phyloP scores from a whole-genome alignment of 2,329 filamentous ascomycete genomes.

The Sphaceloma murrayae region DNA sequence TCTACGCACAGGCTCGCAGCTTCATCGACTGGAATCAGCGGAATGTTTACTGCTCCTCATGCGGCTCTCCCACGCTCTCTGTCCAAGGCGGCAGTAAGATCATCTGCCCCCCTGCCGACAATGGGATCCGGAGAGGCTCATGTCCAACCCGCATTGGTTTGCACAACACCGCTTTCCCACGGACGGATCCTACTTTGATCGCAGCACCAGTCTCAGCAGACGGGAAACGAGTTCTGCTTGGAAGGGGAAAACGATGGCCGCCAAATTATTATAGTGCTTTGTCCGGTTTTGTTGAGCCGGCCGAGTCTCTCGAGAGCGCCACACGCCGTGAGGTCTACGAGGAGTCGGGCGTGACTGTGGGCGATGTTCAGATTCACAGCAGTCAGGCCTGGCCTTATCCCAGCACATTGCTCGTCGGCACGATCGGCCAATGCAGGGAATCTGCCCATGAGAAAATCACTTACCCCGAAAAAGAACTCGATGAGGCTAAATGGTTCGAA shows the following conservation, averaged over 20 bases:
- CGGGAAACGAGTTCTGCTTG: conserved; percentile 20
- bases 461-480: conserved; percentile 22
- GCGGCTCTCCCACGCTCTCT: conserved; percentile 20
- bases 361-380: conserved; percentile 70
- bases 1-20: conserved; percentile 21
- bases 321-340: conserved; percentile 80
- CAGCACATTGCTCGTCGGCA: conserved; percentile 69
- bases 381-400: conserved; percentile 86
- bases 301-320: conserved; percentile 75
- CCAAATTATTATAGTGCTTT: conserved; percentile 22
- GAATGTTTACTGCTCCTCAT: conserved; percentile 21
- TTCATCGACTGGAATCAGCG: conserved; percentile 21
- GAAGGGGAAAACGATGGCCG: conserved; percentile 22
- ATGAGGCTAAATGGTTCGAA: conserved; percentile 23
- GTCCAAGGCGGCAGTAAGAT: conserved; percentile 22
- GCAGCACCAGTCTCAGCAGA: conserved; percentile 22
- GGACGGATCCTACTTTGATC: conserved; percentile 22
- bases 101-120: conserved; percentile 21
- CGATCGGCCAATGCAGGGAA: conserved; percentile 21
- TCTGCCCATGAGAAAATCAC: conserved; percentile 21
- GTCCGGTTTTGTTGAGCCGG: conserved; percentile 69
- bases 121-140: conserved; percentile 19
- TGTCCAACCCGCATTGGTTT: conserved; percentile 21
- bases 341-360: conserved; percentile 67
- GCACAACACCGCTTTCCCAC: conserved; percentile 22